Percentiles rank a stretch among this genome's conserved stretches.
Conservation (phyloP, 805 yeast genomes). For the Cyberlindnera mycetangii region DNA sequence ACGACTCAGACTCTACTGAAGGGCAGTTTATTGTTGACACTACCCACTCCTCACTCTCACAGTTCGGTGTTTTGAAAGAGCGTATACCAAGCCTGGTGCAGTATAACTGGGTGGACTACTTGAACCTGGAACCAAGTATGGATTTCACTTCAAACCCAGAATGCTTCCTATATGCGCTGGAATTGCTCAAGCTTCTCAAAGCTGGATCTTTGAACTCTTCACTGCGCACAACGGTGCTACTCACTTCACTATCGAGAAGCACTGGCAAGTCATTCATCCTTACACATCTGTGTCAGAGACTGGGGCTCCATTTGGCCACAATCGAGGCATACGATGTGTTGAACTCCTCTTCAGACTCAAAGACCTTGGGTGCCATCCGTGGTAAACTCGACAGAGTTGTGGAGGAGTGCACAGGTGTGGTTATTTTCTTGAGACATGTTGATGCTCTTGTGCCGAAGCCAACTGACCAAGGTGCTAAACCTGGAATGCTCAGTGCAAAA, state of each 20-base stretch:
- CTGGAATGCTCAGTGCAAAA: constrained; percentile 39
- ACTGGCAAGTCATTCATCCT: constrained; percentile 76
- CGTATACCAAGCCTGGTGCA: constrained; percentile 30
- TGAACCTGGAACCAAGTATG: constrained; percentile 41
- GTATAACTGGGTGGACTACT: constrained; percentile 45
- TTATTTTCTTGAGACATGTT: constrained; percentile 66
- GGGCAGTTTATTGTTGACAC: constrained; percentile 64
- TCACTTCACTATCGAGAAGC: constrained; percentile 69
- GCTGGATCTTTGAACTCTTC: constrained; percentile 44
- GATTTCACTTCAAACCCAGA: constrained; percentile 28
- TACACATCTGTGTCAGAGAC: constrained; percentile 46
- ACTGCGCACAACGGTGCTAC: constrained; percentile 58
- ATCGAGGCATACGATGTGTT: constrained; percentile 68
- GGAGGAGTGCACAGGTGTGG: constrained; percentile 41
- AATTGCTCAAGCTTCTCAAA: constrained; percentile 50
- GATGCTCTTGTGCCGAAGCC: constrained; percentile 66
- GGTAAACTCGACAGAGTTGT: constrained; percentile 72
- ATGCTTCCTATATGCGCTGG: constrained; percentile 45
- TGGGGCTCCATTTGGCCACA: constrained; percentile 66
- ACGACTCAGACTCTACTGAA: constrained; percentile 30
- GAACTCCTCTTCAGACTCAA: constrained; percentile 69
- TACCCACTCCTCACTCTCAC: constrained; percentile 60
- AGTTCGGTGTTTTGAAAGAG: constrained; percentile 51
- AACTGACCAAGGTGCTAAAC: constrained; percentile 51
- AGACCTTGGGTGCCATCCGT: constrained; percentile 71